Percentiles rank a stretch among this genome's conserved stretches.
Conservation (phyloP, 805 yeast genomes). For the Spathaspora sp. region DNA sequence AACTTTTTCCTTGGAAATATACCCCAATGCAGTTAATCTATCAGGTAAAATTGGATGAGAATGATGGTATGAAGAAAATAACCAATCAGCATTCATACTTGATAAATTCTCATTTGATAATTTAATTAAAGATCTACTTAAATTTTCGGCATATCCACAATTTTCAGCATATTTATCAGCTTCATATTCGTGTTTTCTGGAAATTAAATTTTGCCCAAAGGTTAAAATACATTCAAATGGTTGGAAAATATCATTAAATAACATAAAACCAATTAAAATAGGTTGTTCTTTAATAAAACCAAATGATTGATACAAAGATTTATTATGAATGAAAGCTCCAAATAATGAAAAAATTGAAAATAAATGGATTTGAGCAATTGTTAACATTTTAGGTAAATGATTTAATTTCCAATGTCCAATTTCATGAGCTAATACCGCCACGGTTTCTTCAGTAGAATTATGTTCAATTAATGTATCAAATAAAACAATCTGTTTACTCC, state of each 20-base stretch:
- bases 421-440: constrained; percentile 97
- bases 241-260: constrained; percentile 72
- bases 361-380: constrained; percentile 60
- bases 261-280: constrained; percentile 71
- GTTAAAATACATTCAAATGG: constrained; percentile 72
- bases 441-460: constrained; percentile 72
- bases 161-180: constrained; percentile 85
- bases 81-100: constrained; percentile 85
- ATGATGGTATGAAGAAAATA: constrained; percentile 83
- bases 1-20: constrained; percentile 37
- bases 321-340: constrained; percentile 75
- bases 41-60: constrained; percentile 92
- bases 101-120: constrained; percentile 79
- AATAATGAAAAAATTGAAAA: constrained; percentile 68
- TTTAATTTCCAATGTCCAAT: constrained; percentile 96
- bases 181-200: constrained; percentile 88
- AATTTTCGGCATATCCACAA: constrained; percentile 65
- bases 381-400: constrained; percentile 77
- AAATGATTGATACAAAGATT: constrained; percentile 71
- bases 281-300: constrained; percentile 72
- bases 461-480: constrained; percentile 87
- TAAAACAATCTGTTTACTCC: constrained; percentile 93
- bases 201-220: constrained; percentile 63
- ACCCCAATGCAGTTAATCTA: constrained; percentile 74
- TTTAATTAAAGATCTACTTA: constrained; percentile 69